Conservation (phyloP, 2,329 filamentous ascomycete genomes). For the Setomelanomma holmii region DNA sequence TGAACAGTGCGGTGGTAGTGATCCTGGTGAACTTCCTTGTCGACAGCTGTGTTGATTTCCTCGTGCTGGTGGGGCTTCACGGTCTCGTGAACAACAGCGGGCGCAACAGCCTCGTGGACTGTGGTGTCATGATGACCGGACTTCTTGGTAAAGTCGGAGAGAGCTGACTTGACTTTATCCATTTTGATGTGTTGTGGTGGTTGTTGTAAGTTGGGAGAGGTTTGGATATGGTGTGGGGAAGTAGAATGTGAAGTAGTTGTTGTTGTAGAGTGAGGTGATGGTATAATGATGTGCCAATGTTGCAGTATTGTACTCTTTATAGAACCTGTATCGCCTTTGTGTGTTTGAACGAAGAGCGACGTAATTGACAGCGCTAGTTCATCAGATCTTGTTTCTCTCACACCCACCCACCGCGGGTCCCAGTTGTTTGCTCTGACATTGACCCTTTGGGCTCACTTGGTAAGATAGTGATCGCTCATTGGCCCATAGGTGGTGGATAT, state of each 20-base stretch:
- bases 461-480: neutral
- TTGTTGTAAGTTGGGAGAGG: constrained; percentile 5
- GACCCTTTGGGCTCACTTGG: neutral
- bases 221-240: neutral
- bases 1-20: constrained; percentile 75
- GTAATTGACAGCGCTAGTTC: constrained; percentile 25
- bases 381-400: constrained; percentile 2
- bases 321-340: constrained; percentile 9
- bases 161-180: constrained; percentile 70
- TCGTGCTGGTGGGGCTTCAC: constrained; percentile 68
- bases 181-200: constrained; percentile 41
- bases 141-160: constrained; percentile 65
- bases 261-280: neutral
- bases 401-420: neutral
- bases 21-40: constrained; percentile 74
- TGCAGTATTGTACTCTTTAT: constrained; percentile 25
- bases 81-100: constrained; percentile 67
- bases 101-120: constrained; percentile 70
- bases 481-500: neutral
- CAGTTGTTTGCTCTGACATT: neutral
- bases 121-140: constrained; percentile 73
- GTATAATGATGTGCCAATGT: neutral
- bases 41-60: constrained; percentile 66
- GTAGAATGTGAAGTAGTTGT: neutral
- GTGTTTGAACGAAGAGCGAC: constrained; percentile 25